phyloP scores from a whole-genome alignment of 495 filamentous ascomycete genomes.

The Penicillium alfredii region DNA sequence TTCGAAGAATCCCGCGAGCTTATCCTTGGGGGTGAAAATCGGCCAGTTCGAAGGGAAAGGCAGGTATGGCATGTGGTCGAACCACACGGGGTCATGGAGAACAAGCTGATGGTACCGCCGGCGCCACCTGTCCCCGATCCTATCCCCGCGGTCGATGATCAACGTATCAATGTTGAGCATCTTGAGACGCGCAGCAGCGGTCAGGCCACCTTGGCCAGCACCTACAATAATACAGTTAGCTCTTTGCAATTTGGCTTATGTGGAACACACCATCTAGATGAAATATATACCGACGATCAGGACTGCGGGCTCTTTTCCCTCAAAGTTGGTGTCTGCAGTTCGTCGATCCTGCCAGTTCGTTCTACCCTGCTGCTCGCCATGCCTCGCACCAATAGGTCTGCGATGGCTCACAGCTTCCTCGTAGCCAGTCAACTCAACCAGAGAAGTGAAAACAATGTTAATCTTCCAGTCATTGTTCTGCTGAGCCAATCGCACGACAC shows the following conservation, averaged over 20 bases:
- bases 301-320: constrained; percentile 52
- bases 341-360: constrained; percentile 65
- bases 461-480: constrained; percentile 52
- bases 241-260: too few species aligned
- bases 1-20: constrained; percentile 73
- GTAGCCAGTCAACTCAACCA: constrained; percentile 43
- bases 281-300: constrained; percentile 57
- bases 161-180: constrained; percentile 60
- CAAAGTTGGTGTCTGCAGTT: constrained; percentile 46
- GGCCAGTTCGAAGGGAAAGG: constrained; percentile 62
- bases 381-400: constrained; percentile 44
- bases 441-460: constrained; percentile 55
- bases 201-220: constrained; percentile 51
- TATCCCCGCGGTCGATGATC: constrained; percentile 58
- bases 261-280: too few species aligned
- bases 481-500: constrained; percentile 50
- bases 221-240: too few species aligned
- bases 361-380: constrained; percentile 45
- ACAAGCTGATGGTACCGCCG: constrained; percentile 58
- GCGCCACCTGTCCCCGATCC: constrained; percentile 74
- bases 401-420: constrained; percentile 37
- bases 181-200: constrained; percentile 62
- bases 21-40: constrained; percentile 73
- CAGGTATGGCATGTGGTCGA: constrained; percentile 69
- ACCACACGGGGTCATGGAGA: constrained; percentile 73